Evolutionary conservation across 2,329 filamentous ascomycete genomes (phyloP), one percentile per base, ranked within the genome.

Genomic region (Aspergillus pseudoglaucus): DNA sequence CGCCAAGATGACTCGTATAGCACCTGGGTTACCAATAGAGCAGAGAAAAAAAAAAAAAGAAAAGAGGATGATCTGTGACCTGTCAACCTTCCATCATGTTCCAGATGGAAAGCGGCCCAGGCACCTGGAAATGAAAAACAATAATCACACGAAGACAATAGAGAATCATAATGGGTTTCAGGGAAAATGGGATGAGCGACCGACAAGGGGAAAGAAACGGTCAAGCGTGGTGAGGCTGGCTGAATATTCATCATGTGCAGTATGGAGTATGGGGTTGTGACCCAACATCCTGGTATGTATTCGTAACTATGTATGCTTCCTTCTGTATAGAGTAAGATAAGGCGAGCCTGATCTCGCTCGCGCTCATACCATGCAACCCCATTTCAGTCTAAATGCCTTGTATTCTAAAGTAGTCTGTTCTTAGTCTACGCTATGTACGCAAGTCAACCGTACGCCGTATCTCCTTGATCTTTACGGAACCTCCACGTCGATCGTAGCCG

Each of bases 401-500:
- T 12, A 30, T 30, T 30, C 25, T 30, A 30, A 30, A 10, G 25
- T 22, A 30, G 9, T 30, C 25, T 30, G 25, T 30, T 1, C 25
- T 30, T 30, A 10, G 3, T 27, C 8, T 27, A 27, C 25, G 25
- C 25, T 30, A 30, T 30, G 10, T 30, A 30, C 25, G 25, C 25
- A 30, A 30, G 25, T 30, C 25, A 30, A 12, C 25, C 25, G 10
- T 30, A 30, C 4, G 15, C 37, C 37, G 37, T 39, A 39, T 39
- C 17, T n/a, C 33, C 33, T 17, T 39, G 15, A 18, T 39, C 37
- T 39, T 10, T 39, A 20, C 37, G 15, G 37, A 12, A 39, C 22
- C 37, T 10, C 44, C 35, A 42, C 37, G 56, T 42, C 46, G 53
- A 59, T 59, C 56, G 10, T 42, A 47, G 27, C 56, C 47, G 12